Evolutionary conservation across 306 rosid genomes (phyloP).

Genomic region (Prunus fruticosa): DNA sequence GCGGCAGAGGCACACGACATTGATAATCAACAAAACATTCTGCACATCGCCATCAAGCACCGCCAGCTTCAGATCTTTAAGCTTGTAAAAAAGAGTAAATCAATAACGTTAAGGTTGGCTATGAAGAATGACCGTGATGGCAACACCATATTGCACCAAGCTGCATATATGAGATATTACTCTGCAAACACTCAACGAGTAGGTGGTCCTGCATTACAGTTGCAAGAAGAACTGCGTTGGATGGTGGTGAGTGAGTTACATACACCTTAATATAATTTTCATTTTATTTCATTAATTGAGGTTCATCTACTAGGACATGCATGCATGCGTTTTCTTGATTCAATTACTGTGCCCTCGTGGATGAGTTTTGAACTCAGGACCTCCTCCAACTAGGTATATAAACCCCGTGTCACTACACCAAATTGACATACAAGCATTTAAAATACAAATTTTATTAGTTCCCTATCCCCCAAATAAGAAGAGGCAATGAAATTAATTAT

Average conservation of each 20-base stretch:
- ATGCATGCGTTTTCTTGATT: too few species aligned
- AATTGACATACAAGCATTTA: too few species aligned
- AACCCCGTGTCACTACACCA: too few species aligned
- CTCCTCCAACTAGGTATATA: too few species aligned
- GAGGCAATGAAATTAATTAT: too few species aligned
- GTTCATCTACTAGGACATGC: too few species aligned
- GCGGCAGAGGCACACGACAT: background rate
- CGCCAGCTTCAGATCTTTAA: slow-evolving; percentile 21
- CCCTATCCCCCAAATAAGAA: too few species aligned
- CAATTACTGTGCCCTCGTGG: too few species aligned
- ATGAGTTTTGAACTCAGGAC: too few species aligned
- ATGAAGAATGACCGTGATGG: background rate
- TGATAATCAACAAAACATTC: slow-evolving; percentile 6
- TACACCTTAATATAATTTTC: too few species aligned
- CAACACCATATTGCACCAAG: slow-evolving; percentile 20
- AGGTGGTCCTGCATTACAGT: background rate
- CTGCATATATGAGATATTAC: background rate
- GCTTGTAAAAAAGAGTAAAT: background rate
- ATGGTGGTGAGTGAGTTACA: background rate
- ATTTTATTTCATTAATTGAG: too few species aligned
- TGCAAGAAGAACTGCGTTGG: slow-evolving; percentile 4
- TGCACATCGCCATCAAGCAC: slow-evolving; percentile 28
- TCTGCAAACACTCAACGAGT: background rate
- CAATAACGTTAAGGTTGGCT: background rate
- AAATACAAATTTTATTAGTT: too few species aligned